Conservation (phyloP, 2,329 filamentous ascomycete genomes). For the Microcera coccophila region DNA sequence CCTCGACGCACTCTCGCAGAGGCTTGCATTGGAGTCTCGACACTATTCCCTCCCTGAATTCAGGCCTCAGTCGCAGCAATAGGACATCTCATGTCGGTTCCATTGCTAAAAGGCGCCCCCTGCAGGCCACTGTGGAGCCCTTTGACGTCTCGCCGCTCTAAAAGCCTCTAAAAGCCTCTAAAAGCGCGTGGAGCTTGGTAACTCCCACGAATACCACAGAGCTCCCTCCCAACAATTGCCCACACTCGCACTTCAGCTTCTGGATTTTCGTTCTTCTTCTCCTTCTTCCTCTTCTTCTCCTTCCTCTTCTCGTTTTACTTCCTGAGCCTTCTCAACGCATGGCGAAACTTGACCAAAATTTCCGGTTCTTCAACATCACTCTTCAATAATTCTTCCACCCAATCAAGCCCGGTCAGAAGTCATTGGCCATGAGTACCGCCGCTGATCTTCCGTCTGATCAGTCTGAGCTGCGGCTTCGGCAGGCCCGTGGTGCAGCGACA, state of each 20-base stretch:
- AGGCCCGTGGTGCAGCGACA: conserved; percentile 13
- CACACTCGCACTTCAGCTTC: conserved; percentile 8
- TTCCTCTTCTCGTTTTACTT: conserved; percentile 6
- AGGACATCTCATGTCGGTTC: no score
- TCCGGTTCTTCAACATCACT: no score
- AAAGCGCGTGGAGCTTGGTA: conserved; percentile 5
- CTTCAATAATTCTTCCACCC: no score
- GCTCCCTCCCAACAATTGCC: conserved; percentile 16
- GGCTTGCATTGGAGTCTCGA: no score
- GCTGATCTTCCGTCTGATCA: conserved; percentile 24
- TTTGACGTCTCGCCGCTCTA: conserved; percentile 24
- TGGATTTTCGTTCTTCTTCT: conserved; percentile 5
- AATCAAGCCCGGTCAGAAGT: no score
- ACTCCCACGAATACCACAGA: conserved; percentile 6
- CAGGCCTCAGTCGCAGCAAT: no score
- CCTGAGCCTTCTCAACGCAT: conserved; percentile 3
- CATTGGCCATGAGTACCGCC: conserved; percentile 30
- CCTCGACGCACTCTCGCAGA: no score
- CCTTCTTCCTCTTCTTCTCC: not conserved
- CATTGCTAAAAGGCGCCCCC: not conserved
- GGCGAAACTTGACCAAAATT: no score
- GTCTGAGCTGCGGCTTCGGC: conserved; percentile 30
- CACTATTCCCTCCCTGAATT: no score
- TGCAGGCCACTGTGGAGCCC: conserved; percentile 23
- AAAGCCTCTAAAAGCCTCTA: conserved; percentile 6